Evolutionary conservation across 176 grass and related monocot species (phyloP).

Genomic region (Cymbopogon citratus): DNA sequence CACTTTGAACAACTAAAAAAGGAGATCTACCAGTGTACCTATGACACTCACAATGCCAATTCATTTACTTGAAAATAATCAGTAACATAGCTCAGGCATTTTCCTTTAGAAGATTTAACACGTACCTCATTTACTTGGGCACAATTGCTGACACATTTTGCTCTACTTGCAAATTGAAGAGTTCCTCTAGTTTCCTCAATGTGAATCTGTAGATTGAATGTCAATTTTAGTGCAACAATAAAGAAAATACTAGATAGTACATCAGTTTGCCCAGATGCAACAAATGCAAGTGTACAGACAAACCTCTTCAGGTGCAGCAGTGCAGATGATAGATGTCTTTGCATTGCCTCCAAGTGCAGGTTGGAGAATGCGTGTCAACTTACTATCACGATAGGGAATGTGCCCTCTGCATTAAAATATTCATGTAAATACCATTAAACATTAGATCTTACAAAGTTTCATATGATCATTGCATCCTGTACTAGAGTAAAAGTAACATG

Average conservation of each 20-base stretch:
- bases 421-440: background rate
- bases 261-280: background rate
- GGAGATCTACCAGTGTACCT: background rate
- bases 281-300: constrained; percentile 12
- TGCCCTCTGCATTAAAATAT: constrained; percentile 70
- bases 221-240: background rate
- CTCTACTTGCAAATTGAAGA: constrained; percentile 96
- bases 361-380: constrained; percentile 89
- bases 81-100: background rate
- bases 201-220: constrained; percentile 47
- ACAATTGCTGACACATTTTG: constrained; percentile 92
- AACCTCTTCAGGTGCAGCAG: constrained; percentile 92
- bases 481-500: background rate
- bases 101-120: background rate
- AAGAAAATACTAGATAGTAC: background rate
- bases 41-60: background rate
- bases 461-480: background rate
- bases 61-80: background rate
- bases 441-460: background rate
- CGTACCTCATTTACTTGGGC: constrained; percentile 93
- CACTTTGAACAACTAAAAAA: background rate
- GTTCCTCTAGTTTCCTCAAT: constrained; percentile 90
- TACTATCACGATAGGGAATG: constrained; percentile 98
- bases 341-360: constrained; percentile 96
- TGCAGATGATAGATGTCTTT: constrained; percentile 95